Percentiles rank a stretch among this genome's conserved stretches.
These are phyloP conservation scores for Claviceps monticola DNA, from an alignment of 2,329 filamentous ascomycete species.

Conservation along the genomic window DNA sequence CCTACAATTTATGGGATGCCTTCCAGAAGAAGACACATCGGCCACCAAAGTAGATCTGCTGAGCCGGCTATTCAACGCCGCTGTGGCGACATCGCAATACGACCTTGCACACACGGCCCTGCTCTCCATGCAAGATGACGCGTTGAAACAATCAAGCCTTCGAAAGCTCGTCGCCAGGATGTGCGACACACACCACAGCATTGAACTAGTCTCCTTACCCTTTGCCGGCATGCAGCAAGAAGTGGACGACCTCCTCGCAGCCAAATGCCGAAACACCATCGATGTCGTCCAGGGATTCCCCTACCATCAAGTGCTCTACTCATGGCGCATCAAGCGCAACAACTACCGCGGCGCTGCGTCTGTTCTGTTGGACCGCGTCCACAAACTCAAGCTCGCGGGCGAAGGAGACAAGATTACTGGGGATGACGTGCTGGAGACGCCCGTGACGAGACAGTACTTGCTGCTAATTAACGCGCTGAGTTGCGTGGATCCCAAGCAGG, in stretches of 20 bases:
- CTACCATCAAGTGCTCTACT: constrained; percentile 81
- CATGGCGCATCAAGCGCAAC: constrained; percentile 70
- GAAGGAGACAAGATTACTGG: constrained; percentile 42
- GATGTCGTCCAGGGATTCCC: constrained; percentile 58
- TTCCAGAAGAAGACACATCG: constrained; percentile 14
- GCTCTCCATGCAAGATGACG: constrained; percentile 54
- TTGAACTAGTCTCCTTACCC: constrained; percentile 59
- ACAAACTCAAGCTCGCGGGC: constrained; percentile 44
- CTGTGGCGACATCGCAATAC: constrained; percentile 66
- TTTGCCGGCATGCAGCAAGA: constrained; percentile 64
- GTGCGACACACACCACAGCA: constrained; percentile 51
- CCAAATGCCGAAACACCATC: constrained; percentile 54
- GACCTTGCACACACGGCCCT: constrained; percentile 72
- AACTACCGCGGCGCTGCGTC: constrained; percentile 73
- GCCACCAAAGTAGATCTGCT: constrained; percentile 57
- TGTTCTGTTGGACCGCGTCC: constrained; percentile 47
- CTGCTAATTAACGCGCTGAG: constrained; percentile 84
- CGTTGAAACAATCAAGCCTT: constrained; percentile 59
- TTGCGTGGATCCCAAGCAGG: constrained; percentile 64
- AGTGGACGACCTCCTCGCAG: constrained; percentile 65
- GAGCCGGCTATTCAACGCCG: constrained; percentile 70
- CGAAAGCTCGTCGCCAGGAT: constrained; percentile 55
- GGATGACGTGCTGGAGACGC: constrained; percentile 46
- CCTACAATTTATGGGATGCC: constrained; percentile 42
- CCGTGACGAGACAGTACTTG: constrained; percentile 65